A percentile compares a stretch with the other conserved stretches of the same genome.
These are phyloP conservation scores for Cladosporium oxysporum DNA, from an alignment of 2,329 filamentous ascomycete species.

Conservation along the genomic window DNA sequence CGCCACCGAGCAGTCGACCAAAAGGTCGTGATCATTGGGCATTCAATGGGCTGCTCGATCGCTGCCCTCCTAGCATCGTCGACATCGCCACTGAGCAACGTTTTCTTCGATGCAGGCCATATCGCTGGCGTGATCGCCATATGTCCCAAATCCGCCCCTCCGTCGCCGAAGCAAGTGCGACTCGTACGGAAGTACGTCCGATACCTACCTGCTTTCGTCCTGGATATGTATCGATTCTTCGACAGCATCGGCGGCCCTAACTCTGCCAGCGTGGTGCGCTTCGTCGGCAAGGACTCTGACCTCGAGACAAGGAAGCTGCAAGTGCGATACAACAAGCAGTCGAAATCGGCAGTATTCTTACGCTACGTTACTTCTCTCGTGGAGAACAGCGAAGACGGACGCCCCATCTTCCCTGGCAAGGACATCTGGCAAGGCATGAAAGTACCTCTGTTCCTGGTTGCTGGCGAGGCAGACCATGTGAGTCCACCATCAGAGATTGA, in stretches of 20 bases:
- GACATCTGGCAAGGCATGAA: conserved; percentile 72
- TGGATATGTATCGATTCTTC: conserved; percentile 74
- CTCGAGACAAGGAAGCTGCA: conserved; percentile 67
- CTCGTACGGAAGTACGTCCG: conserved; percentile 3
- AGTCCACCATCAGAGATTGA: conserved; percentile 71
- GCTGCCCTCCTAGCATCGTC: conserved; percentile 69
- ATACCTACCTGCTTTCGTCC: conserved; percentile 69
- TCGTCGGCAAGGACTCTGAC: conserved; percentile 69
- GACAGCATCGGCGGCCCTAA: conserved; percentile 76
- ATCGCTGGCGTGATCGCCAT: conserved; percentile 78
- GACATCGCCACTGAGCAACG: conserved; percentile 53
- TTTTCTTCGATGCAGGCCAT: conserved; percentile 55
- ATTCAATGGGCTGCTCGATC: conserved; percentile 87
- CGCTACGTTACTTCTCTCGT: conserved; percentile 72
- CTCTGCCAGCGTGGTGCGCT: conserved; percentile 76
- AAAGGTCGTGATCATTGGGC: conserved; percentile 76
- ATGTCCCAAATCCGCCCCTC: conserved; percentile 71
- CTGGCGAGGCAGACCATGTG: conserved; percentile 73
- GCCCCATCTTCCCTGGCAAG: conserved; percentile 64
- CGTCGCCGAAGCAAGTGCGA: conserved; percentile 4
- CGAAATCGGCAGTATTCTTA: conserved; percentile 77
- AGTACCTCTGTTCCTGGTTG: conserved; percentile 76
- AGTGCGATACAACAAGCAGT: conserved; percentile 77
- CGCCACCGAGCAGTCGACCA: conserved; percentile 71
- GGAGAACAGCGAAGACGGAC: conserved; percentile 20